Conservation (phyloP, 768 basidiomycete species). For the Xerocomellus dryophilus region DNA sequence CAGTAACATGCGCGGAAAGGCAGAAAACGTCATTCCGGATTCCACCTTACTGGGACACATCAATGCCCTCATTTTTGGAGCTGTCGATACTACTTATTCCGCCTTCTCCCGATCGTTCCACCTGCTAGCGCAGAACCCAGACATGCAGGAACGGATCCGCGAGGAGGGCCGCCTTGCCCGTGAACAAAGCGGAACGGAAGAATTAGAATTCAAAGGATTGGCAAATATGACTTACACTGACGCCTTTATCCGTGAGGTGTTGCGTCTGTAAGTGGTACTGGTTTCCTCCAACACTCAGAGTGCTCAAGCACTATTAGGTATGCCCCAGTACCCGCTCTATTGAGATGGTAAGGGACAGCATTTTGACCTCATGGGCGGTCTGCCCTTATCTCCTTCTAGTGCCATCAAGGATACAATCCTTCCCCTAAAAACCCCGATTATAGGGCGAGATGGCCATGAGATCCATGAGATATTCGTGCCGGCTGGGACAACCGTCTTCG, state of each 20-base stretch:
- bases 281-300: neutral
- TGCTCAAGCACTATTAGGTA: neutral
- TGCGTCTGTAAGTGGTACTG: neutral
- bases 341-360: neutral
- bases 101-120: neutral
- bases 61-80: neutral
- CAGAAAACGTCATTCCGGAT: neutral
- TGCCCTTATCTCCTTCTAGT: neutral
- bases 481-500: constrained; percentile 2
- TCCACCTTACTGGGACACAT: neutral
- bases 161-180: neutral
- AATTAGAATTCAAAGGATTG: constrained; percentile 1
- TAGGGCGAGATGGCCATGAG: neutral
- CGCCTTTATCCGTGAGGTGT: neutral
- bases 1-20: neutral
- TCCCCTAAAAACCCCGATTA: neutral
- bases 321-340: neutral
- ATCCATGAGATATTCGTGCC: neutral
- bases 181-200: neutral
- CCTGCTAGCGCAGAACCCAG: neutral
- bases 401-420: neutral
- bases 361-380: neutral
- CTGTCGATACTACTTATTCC: neutral
- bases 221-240: neutral
- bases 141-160: constrained; percentile 1